Percentiles rank a stretch among this genome's conserved stretches.
These are phyloP conservation scores for Globisporangium canariense DNA, from an alignment of 352 stramenopile species.

Conservation along the genomic window DNA sequence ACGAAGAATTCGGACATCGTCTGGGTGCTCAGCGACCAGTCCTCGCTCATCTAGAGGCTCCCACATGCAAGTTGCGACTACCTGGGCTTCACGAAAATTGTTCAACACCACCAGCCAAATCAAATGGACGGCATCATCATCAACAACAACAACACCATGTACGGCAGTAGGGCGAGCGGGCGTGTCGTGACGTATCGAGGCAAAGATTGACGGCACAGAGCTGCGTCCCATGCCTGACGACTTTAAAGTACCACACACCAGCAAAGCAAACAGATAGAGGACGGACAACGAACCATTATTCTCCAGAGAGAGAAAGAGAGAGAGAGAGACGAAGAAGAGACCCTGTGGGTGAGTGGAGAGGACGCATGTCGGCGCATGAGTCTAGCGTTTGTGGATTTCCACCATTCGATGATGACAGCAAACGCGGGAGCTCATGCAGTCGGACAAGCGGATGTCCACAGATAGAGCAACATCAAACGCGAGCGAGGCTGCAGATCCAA, in stretches of 20 bases:
- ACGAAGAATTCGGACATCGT: slow-evolving; percentile 84
- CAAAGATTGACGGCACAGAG: not conserved
- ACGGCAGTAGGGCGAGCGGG: not conserved
- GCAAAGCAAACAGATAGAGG: not conserved
- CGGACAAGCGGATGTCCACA: not conserved
- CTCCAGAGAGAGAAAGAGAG: not conserved
- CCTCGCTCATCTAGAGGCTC: slow-evolving; percentile 75
- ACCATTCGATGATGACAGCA: not conserved
- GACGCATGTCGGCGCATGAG: not conserved
- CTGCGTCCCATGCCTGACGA: not conserved
- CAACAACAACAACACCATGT: not conserved
- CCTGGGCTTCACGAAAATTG: not conserved
- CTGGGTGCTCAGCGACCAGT: slow-evolving; percentile 74
- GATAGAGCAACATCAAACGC: not conserved
- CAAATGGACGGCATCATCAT: not conserved
- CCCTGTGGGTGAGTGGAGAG: too few relatives aligned
- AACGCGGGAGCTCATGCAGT: not conserved
- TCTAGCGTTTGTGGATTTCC: not conserved
- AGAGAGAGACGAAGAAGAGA: slow-evolving; percentile 1
- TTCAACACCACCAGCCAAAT: not conserved
- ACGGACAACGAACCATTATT: not conserved
- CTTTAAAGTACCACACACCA: not conserved
- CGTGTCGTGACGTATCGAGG: not conserved
- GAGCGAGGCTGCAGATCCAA: not conserved
- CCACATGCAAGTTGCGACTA: not conserved